phyloP scores from a whole-genome alignment of 352 stramenopile genomes.

The Globisporangium spinosum region DNA sequence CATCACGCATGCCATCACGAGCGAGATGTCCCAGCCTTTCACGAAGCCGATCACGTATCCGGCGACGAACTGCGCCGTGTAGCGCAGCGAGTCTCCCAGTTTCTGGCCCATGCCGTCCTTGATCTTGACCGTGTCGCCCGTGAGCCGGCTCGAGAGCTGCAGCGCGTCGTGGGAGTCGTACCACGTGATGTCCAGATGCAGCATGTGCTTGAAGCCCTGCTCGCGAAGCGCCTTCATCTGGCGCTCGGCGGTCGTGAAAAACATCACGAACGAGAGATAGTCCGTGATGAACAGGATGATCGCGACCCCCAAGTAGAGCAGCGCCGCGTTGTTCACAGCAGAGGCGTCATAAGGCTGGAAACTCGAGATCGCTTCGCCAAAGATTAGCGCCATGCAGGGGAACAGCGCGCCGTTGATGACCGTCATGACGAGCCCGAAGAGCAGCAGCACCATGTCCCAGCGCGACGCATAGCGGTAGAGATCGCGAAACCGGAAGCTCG shows the following conservation, averaged over 20 bases:
- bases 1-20: conserved; percentile 49
- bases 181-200: conserved; percentile 51
- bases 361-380: conserved; percentile 39
- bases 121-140: conserved; percentile 53
- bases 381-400: conserved; percentile 49
- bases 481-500: background rate
- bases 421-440: conserved; percentile 28
- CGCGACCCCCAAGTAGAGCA: conserved; percentile 29
- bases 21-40: conserved; percentile 40
- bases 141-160: conserved; percentile 40
- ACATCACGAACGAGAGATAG: conserved; percentile 29
- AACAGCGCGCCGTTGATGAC: conserved; percentile 41
- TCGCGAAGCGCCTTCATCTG: conserved; percentile 44
- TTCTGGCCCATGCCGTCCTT: conserved; percentile 54
- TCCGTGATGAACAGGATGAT: conserved; percentile 34
- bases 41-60: conserved; percentile 47
- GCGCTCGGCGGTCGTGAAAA: conserved; percentile 31
- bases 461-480: conserved; percentile 36
- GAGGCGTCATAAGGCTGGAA: conserved; percentile 31
- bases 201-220: conserved; percentile 36
- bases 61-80: conserved; percentile 30
- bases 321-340: conserved; percentile 25
- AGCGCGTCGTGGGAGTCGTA: conserved; percentile 42
- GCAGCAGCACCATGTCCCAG: conserved; percentile 30
- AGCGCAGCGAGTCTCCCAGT: conserved; percentile 40